Conservation (phyloP, 768 basidiomycete species). For the Coprinellus micaceus region DNA sequence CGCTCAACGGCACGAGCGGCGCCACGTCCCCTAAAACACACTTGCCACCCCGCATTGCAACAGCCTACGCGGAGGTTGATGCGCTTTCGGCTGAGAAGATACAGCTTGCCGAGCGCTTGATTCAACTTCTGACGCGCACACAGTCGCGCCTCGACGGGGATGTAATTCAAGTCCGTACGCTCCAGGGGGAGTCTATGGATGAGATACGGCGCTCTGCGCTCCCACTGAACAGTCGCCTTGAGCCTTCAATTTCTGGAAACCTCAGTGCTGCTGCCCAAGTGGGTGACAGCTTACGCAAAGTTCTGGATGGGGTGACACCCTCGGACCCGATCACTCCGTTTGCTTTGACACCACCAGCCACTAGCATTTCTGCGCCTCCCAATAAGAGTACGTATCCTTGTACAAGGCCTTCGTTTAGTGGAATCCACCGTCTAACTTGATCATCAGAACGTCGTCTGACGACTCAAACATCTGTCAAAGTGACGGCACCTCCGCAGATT, state of each 20-base stretch:
- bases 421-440: background rate
- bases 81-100: conserved; percentile 45
- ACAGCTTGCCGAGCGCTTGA: conserved; percentile 42
- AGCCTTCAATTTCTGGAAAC: conserved; percentile 19
- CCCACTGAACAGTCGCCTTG: conserved; percentile 11
- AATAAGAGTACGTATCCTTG: conserved; percentile 34
- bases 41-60: conserved; percentile 42
- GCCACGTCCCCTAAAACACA: conserved; percentile 32
- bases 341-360: conserved; percentile 14
- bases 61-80: conserved; percentile 44
- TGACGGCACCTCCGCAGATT: conserved; percentile 33
- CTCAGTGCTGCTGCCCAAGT: conserved; percentile 37
- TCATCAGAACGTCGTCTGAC: conserved; percentile 39
- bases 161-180: conserved; percentile 40
- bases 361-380: conserved; percentile 24
- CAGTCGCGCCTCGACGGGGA: conserved; percentile 49
- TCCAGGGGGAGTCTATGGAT: conserved; percentile 45
- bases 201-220: conserved; percentile 12
- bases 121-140: conserved; percentile 46
- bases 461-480: conserved; percentile 39
- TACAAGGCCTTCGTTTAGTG: background rate
- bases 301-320: conserved; percentile 27
- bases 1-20: conserved; percentile 21
- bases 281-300: conserved; percentile 41
- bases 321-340: conserved; percentile 19